Percentiles rank a stretch among this genome's conserved stretches.
Conservation (phyloP, 1,284 basidiomycete genomes). For the Lentinula novae-zelandiae region DNA sequence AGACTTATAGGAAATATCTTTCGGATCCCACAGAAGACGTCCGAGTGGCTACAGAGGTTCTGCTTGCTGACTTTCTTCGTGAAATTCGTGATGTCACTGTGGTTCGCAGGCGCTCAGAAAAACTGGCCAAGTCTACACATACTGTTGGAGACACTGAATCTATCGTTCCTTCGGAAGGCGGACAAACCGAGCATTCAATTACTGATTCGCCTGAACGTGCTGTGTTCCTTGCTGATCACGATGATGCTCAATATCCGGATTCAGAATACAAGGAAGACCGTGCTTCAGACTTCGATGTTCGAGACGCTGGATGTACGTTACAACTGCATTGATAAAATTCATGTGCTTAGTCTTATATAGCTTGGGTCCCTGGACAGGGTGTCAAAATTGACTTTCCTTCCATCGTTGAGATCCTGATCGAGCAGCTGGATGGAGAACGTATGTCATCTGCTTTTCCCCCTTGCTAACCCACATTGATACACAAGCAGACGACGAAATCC, state of each 20-base stretch:
- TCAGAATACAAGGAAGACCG: constrained; percentile 43
- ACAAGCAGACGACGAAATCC: constrained; percentile 78
- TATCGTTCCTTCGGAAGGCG: constrained; percentile 38
- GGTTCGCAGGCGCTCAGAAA: constrained; percentile 62
- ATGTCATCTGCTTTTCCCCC: constrained; percentile 27
- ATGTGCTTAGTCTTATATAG: constrained; percentile 30
- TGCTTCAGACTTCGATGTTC: constrained; percentile 48
- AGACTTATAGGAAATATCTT: constrained; percentile 75
- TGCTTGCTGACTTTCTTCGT: constrained; percentile 88
- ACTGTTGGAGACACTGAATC: constrained; percentile 36
- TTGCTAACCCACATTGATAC: neutral
- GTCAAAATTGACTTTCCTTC: constrained; percentile 89
- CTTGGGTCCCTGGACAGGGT: constrained; percentile 91
- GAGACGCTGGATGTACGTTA: constrained; percentile 46
- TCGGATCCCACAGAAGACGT: constrained; percentile 96
- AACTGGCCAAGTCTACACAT: constrained; percentile 44
- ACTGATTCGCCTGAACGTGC: constrained; percentile 44
- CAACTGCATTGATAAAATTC: neutral
- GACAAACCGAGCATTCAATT: constrained; percentile 44
- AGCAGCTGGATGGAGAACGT: constrained; percentile 86
- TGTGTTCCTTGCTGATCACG: constrained; percentile 52
- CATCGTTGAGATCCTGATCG: constrained; percentile 93
- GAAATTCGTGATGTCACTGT: constrained; percentile 88
- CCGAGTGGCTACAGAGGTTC: constrained; percentile 85
- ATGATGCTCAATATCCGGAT: constrained; percentile 41